Conservation (phyloP, 2,329 filamentous ascomycete genomes). For the Dactylonectria macrodidyma region DNA sequence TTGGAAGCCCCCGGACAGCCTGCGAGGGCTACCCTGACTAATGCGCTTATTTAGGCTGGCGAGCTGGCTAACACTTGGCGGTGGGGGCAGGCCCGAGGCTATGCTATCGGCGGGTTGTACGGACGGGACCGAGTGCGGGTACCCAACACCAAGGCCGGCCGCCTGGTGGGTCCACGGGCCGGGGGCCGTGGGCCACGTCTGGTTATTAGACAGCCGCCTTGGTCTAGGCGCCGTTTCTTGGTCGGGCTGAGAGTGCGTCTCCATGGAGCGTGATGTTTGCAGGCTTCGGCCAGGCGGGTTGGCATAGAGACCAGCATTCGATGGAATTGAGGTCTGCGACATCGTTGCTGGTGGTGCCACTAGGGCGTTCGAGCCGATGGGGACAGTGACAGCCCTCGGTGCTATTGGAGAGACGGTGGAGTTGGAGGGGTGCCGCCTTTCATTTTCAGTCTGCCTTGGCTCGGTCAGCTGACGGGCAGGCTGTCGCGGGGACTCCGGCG, state of each 20-base stretch:
- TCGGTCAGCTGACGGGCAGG: slow-evolving; percentile 20
- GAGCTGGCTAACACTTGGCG: slow-evolving; percentile 58
- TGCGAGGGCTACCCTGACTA: slow-evolving; percentile 56
- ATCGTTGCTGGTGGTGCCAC: slow-evolving; percentile 26
- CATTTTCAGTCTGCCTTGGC: slow-evolving; percentile 18
- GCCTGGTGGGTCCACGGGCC: slow-evolving; percentile 41
- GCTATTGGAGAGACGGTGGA: slow-evolving; percentile 37
- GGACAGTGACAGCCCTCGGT: slow-evolving; percentile 33
- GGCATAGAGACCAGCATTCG: slow-evolving; percentile 26
- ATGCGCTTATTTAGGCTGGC: slow-evolving; percentile 56
- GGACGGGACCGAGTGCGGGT: slow-evolving; percentile 60
- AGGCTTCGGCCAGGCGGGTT: slow-evolving; percentile 48
- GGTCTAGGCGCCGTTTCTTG: slow-evolving; percentile 37
- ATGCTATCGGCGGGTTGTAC: slow-evolving; percentile 51
- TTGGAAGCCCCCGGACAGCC: slow-evolving; percentile 60
- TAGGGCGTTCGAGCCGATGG: slow-evolving; percentile 22
- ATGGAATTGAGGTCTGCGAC: slow-evolving; percentile 23
- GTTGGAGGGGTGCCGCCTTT: slow-evolving; percentile 28
- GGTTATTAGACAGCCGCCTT: slow-evolving; percentile 53
- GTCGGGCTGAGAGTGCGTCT: slow-evolving; percentile 36
- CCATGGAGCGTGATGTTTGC: slow-evolving; percentile 47
- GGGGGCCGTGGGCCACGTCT: slow-evolving; percentile 64
- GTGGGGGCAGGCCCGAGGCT: slow-evolving; percentile 55
- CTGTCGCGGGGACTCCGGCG: slow-evolving; percentile 58
- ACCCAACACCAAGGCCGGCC: slow-evolving; percentile 47